Evolutionary conservation across 371 early-diverging fungal genomes (phyloP), one percentile per base, ranked within the genome.

Genomic region (Mucor circinelloides): DNA sequence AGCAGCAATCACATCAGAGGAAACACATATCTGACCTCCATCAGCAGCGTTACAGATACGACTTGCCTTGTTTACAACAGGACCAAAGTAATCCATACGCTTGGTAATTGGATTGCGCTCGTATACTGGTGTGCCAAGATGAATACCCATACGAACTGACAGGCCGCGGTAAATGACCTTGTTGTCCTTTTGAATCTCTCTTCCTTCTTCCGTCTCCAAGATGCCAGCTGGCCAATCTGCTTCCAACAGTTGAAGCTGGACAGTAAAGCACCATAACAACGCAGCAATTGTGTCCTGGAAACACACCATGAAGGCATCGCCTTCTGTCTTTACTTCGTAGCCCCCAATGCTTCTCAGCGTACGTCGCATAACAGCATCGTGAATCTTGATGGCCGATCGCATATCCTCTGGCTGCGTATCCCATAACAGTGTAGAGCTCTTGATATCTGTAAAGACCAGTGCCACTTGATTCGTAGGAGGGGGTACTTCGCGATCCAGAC

Each of bases 301-400:
- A 63, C 92, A 91, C 27, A 96, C 95, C 94, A 97, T 96, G 72
- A 97, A 94, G 1, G 96, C 96, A 74, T 98, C 98, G 40, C 98
- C 98, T 85, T 98, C 98, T 3, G 96, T 97, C 75, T 97, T 97
- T 57, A 98, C 98, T 75, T 98, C 98, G 71, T 97, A 98, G 19
- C 98, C 98, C 36, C 95, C 95, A 40, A 91, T 89, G 42, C 86
- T 87, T 50, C 93, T 85, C 46, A 98, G 80, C 32, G 91, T 87
- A 52, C 92, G 85, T 8, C 97, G 86, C 94, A 98, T 94, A 4
- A 91, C 86, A 12, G 75, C 70, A 76, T 96, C 95, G 76, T 98
- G 98, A 25, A 90, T 89, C 75, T 93, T 92, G 76, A 95, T 93
- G 6, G 97, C 94, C 23, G 88, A 85, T 52, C 91, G 87, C 98